Base-by-base conservation (phyloP, 345 rosid genomes). In the Syzygium jambos region DNA sequence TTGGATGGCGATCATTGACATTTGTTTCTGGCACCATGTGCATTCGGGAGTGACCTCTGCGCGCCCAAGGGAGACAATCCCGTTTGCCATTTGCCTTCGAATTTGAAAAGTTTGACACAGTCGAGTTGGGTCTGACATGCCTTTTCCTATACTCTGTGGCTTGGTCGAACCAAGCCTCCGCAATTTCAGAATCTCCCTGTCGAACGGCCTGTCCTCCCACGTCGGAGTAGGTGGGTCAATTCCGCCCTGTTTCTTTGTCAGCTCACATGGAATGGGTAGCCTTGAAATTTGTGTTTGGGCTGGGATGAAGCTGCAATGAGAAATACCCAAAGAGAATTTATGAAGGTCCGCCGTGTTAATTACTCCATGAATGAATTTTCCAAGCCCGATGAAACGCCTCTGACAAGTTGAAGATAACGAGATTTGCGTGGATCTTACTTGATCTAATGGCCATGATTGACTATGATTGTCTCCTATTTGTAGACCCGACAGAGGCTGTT, bases 401-500 rank as follows among this genome's bases (percentile, higher is more conserved):
- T 73, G 25, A 22, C 25, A 19, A 38, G 80, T 73, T 0, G 1
- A 73, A 19, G 80, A 9, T 19, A 19, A 10, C 6, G 80, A 73
- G 46, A 34, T 21, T 10, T 1, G 1, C 4, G 3, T 34, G 13
- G 4, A 73, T 10, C 25, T 73, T 49, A 73, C 49, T 38, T 73
- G 80, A 38, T 38, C 49, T 21, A 38, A 73, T 11, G 49, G 5
- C 27, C 0, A 7, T 34, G 49, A 34, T 73, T 2, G 0, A 17
- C 46, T 1, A 65, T 2, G 46, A 9, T 17, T 11, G 46, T 68
- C 78, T 68, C 6, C 5, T 15, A 65, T 29, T 57, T 10, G 55
- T 16, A 23, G 29, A 57, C 14, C 63, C n/a, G 0, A 4, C 63
- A 9, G 1, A 57, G 0, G n/a, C 4, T 25, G 29, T 23, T 10